Evolutionary conservation across 208 protist genomes (phyloP).

Genomic region (Sergeia podlipaevii): DNA sequence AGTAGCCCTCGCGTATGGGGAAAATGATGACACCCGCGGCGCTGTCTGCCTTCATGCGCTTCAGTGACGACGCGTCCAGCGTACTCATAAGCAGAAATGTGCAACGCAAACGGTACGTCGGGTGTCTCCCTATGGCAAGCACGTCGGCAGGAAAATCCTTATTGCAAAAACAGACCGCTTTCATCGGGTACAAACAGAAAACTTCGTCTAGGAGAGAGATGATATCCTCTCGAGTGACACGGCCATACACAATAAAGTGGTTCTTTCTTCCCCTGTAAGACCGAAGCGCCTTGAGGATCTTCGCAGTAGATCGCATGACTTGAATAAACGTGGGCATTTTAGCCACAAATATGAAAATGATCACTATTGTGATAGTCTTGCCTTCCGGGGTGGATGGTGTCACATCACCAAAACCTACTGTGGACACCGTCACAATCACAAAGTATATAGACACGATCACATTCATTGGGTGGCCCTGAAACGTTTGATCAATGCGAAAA

Average conservation of each 20-base stretch:
- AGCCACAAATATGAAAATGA: constrained; percentile 79
- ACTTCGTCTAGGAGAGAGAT: constrained; percentile 85
- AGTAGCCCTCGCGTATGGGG: constrained; percentile 62
- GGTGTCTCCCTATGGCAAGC: constrained; percentile 60
- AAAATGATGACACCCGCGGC: constrained; percentile 72
- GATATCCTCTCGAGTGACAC: constrained; percentile 57
- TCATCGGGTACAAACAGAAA: constrained; percentile 79
- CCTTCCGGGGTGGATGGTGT: constrained; percentile 51
- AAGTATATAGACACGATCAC: constrained; percentile 71
- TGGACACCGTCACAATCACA: constrained; percentile 73
- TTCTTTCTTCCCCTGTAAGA: constrained; percentile 57
- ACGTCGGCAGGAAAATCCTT: constrained; percentile 63
- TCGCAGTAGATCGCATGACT: constrained; percentile 49
- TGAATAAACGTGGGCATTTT: constrained; percentile 85
- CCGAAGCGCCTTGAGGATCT: constrained; percentile 59
- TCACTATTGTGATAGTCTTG: constrained; percentile 61
- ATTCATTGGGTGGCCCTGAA: constrained; percentile 57
- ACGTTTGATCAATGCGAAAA: constrained; percentile 73
- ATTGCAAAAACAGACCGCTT: constrained; percentile 85
- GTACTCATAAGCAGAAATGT: constrained; percentile 64
- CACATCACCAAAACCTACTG: constrained; percentile 84
- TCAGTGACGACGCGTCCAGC: constrained; percentile 50
- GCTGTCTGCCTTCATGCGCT: constrained; percentile 60
- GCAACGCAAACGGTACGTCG: constrained; percentile 73
- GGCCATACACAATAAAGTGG: constrained; percentile 86